Base-by-base conservation (phyloP, 192 early-diverging fungal genomes). In the Endogone sp. region DNA sequence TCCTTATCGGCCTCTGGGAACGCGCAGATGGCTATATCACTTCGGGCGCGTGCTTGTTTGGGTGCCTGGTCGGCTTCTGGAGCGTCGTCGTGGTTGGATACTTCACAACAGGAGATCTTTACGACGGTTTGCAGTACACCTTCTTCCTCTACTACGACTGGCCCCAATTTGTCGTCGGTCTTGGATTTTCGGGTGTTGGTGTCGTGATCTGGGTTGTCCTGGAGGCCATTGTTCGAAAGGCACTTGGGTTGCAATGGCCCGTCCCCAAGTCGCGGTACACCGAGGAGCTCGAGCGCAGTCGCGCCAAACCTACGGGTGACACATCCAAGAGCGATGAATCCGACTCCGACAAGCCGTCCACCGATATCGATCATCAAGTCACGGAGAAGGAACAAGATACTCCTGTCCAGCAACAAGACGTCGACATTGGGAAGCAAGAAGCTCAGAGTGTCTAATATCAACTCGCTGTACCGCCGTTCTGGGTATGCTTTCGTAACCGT, bases 1-100 rank as follows among this genome's bases (percentile, higher is more conserved):
- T 89, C 26, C 61, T 89, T 54, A 57, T 83, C 30, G 87, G 87
- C 0, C 73, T 89, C 30, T 62, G 82, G 26, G 64, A 57, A 24
- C 75, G 75, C 9, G 68, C 85, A 3, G 77, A 84, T 31, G 76
- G 76, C 23, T 71, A 74, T 32, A 57, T 74, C 32, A 78, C 76
- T 16, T 67, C 59, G 24, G 72, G 76, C 71, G 72, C 76, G 16
- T 64, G 71, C 37, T 63, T 73, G 56, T 70, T 64, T 61, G 76
- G 76, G 3, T 62, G 69, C 24, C 58, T 78, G 21, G 65, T 71
- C 3, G 76, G 76, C 13, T 78, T 78, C 67, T 70, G 66, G 27
- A 73, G 71, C 29, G 65, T 78, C 44, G 68, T 74, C 22, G 72
- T 74, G 56, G 72, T 78, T 68, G 76, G 76, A 16, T 70, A 63